Conservation (phyloP, 2,329 filamentous ascomycete genomes). For the Alternaria postmessia region DNA sequence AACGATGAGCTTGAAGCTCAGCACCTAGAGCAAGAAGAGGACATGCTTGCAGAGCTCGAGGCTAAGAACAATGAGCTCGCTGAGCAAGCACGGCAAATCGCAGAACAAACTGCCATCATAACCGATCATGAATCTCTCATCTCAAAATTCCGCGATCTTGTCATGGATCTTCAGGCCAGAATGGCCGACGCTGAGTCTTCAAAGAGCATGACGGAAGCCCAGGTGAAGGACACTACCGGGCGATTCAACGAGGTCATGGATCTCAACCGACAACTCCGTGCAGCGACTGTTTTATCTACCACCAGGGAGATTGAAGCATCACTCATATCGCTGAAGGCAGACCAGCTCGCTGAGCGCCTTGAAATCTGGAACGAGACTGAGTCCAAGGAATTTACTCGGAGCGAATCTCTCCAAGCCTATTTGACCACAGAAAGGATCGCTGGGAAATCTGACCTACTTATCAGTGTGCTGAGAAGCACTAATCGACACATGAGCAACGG, state of each 20-base stretch:
- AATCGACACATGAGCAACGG: constrained; percentile 70
- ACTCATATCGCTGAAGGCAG: constrained; percentile 82
- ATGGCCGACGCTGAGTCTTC: constrained; percentile 92
- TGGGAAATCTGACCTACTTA: constrained; percentile 73
- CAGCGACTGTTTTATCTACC: constrained; percentile 88
- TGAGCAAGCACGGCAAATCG: constrained; percentile 78
- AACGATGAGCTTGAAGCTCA: constrained; percentile 95
- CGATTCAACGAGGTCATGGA: constrained; percentile 96
- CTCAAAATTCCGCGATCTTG: constrained; percentile 85
- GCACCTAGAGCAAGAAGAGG: constrained; percentile 90
- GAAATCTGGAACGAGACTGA: constrained; percentile 63
- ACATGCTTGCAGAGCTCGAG: constrained; percentile 92
- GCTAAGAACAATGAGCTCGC: constrained; percentile 83
- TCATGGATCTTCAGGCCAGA: constrained; percentile 83
- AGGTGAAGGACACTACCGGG: constrained; percentile 87
- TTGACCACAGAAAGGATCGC: constrained; percentile 86
- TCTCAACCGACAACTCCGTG: constrained; percentile 91
- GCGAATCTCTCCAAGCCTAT: constrained; percentile 86
- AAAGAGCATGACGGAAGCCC: constrained; percentile 88
- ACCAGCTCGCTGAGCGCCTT: constrained; percentile 87
- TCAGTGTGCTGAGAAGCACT: constrained; percentile 23
- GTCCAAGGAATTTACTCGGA: constrained; percentile 73
- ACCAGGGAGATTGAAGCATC: constrained; percentile 95
- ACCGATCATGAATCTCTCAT: constrained; percentile 92
- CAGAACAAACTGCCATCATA: constrained; percentile 79